Evolutionary conservation across 176 grass and related monocot species (phyloP).

Genomic region (Carex littledalei): DNA sequence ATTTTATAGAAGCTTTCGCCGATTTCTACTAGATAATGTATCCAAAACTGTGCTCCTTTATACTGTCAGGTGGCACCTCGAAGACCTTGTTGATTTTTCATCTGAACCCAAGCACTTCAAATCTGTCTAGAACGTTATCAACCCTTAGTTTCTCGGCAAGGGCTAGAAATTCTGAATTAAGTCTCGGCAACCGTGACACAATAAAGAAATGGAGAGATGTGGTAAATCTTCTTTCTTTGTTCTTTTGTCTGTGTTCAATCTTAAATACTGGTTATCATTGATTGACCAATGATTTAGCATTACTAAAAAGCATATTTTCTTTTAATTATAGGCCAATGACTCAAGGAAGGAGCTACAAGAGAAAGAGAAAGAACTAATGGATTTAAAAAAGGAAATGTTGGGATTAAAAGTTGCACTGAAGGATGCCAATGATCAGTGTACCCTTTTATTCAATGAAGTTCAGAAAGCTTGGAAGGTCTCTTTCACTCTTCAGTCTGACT

Average conservation of each 20-base stretch:
- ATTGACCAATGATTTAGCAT: slow-evolving; percentile 62
- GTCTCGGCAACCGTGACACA: slow-evolving; percentile 97
- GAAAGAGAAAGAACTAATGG: slow-evolving; percentile 86
- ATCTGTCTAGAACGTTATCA: slow-evolving; percentile 83
- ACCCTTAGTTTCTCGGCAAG: slow-evolving; percentile 84
- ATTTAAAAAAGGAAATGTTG: slow-evolving; percentile 65
- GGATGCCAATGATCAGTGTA: slow-evolving; percentile 81
- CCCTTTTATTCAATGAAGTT: slow-evolving; percentile 80
- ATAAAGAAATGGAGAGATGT: slow-evolving; percentile 99
- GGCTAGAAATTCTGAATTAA: slow-evolving; percentile 93
- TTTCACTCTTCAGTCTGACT: slow-evolving; percentile 77
- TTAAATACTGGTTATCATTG: slow-evolving; percentile 22
- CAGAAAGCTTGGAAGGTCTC: slow-evolving; percentile 90
- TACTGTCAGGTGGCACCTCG: slow-evolving; percentile 61
- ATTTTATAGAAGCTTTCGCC: not conserved
- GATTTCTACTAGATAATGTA: slow-evolving; percentile 5
- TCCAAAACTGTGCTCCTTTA: slow-evolving; percentile 7
- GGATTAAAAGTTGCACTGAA: slow-evolving; percentile 78
- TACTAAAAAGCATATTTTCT: slow-evolving; percentile 18
- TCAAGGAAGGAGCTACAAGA: slow-evolving; percentile 89
- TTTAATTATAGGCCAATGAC: slow-evolving; percentile 83
- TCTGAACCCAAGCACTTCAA: slow-evolving; percentile 81
- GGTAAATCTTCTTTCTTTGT: slow-evolving; percentile 44
- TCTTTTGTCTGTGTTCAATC: not conserved
- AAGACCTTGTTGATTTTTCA: slow-evolving; percentile 90